Evolutionary conservation across 768 basidiomycete species (phyloP).

Genomic region (Boletus sp.): DNA sequence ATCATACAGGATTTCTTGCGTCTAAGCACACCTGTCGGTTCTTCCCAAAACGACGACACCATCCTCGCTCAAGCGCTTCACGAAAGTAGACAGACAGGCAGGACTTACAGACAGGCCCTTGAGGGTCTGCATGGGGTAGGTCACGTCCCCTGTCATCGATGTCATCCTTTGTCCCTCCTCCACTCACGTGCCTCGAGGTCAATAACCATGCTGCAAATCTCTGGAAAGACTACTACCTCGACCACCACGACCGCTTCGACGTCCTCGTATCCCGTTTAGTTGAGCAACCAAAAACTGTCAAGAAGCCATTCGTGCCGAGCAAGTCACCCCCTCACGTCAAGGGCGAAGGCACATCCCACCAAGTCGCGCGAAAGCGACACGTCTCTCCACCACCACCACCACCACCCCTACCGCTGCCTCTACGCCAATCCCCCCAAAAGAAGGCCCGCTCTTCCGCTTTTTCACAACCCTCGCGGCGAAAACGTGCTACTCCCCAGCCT

Average conservation of each 20-base stretch:
- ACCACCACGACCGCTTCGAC: slow-evolving; percentile 62
- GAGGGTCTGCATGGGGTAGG: slow-evolving; percentile 65
- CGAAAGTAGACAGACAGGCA: slow-evolving; percentile 38
- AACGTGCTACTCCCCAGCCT: slow-evolving; percentile 19
- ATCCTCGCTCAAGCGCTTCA: slow-evolving; percentile 48
- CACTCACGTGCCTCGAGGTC: slow-evolving; percentile 27
- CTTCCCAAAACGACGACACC: slow-evolving; percentile 51
- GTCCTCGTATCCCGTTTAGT: slow-evolving; percentile 24
- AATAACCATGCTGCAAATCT: slow-evolving; percentile 51
- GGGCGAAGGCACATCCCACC: slow-evolving; percentile 16
- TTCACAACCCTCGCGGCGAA: slow-evolving; percentile 25
- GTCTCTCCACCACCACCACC: slow-evolving; percentile 12
- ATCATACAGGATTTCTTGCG: slow-evolving; percentile 54
- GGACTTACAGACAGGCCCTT: slow-evolving; percentile 61
- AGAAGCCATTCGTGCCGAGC: slow-evolving; percentile 26
- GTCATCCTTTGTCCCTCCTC: neutral
- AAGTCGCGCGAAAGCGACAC: slow-evolving; percentile 38
- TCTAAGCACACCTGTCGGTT: slow-evolving; percentile 52
- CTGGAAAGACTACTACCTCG: slow-evolving; percentile 82
- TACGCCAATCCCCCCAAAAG: slow-evolving; percentile 26
- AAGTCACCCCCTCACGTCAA: slow-evolving; percentile 8
- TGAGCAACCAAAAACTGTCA: slow-evolving; percentile 28
- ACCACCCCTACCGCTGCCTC: slow-evolving; percentile 16
- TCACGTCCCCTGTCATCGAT: slow-evolving; percentile 1
- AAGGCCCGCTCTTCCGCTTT: slow-evolving; percentile 20